Conservation (phyloP, 331 rosid genomes). For the Ulmus americana region DNA sequence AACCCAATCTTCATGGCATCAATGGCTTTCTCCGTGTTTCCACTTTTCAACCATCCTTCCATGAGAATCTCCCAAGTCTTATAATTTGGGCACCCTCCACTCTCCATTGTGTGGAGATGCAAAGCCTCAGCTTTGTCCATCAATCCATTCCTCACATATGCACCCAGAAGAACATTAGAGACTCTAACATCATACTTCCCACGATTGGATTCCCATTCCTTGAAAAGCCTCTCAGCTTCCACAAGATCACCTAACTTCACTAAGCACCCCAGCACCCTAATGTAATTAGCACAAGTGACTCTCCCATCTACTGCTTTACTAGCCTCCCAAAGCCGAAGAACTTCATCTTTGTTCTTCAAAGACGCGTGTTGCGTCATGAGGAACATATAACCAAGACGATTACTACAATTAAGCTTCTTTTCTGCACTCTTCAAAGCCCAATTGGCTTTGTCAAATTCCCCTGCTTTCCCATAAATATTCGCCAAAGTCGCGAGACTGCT, state of each 20-base stretch:
- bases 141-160: conserved; percentile 64
- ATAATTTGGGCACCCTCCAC: conserved; percentile 72
- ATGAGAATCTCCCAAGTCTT: conserved; percentile 88
- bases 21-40: conserved; percentile 50
- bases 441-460: conserved; percentile 47
- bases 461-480: conserved; percentile 48
- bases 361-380: conserved; percentile 61
- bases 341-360: conserved; percentile 55
- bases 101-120: conserved; percentile 57
- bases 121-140: conserved; percentile 64
- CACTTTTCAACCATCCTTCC: conserved; percentile 57
- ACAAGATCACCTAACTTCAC: conserved; percentile 57
- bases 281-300: conserved; percentile 61
- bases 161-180: conserved; percentile 82
- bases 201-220: conserved; percentile 62
- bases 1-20: conserved; percentile 51
- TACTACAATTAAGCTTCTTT: conserved; percentile 43
- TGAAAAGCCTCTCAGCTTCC: conserved; percentile 55
- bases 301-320: conserved; percentile 60
- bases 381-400: conserved; percentile 68
- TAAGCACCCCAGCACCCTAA: conserved; percentile 54
- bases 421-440: conserved; percentile 53
- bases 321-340: conserved; percentile 62
- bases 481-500: conserved; percentile 73
- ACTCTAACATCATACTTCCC: conserved; percentile 62